Base-by-base conservation (phyloP, 768 basidiomycete genomes). In the Cystoderma amianthinum region DNA sequence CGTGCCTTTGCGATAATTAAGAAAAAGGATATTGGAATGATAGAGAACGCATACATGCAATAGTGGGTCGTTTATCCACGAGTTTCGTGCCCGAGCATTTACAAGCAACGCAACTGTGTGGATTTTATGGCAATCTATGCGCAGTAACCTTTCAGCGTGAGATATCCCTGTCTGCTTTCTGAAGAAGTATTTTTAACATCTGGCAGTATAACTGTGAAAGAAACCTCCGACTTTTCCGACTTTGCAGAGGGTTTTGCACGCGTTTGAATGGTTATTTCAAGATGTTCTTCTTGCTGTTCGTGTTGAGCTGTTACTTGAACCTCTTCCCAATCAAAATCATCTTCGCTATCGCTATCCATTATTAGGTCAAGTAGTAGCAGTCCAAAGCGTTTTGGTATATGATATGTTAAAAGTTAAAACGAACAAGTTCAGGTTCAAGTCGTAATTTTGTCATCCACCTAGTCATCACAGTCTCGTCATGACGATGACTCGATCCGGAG, bases 41-140 rank as follows among this genome's bases (percentile, higher is more conserved):
- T n/a, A n/a, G n/a, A n/a, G 43, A 32, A 39, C n/a, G 63, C 79
- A 39, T 55, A 92, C 94, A 53, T 95, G 91, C 20, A 98, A 66
- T 9, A 95, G 63, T 1, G 68, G 62, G 51, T 96, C 88, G 41
- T 89, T 92, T 11, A 90, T 53, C 85, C 87, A 95, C 44, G 65
- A 67, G 54, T 99, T 98, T 30, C 96, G 76, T 16, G 78, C 61
- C 34, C 69, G 61, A 3, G 82, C 87, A 54, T 83, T 90, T 11
- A 76, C 74, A 10, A 98, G 71, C 11, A 96, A 69, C n/a, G 76
- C 65, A 9, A 94, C 62, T 6, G 91, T 88, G 51, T 99, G 96
- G 11, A 91, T 68, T 62, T 95, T 94, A 65, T 98, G 95, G 41
- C 78, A 81, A 43, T 85, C 76, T 35, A 94, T 76, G 23, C 93